These are phyloP conservation scores for Xylariomycetidae sp. DNA, from an alignment of 2,329 filamentous ascomycete species.

Conservation along the genomic window DNA sequence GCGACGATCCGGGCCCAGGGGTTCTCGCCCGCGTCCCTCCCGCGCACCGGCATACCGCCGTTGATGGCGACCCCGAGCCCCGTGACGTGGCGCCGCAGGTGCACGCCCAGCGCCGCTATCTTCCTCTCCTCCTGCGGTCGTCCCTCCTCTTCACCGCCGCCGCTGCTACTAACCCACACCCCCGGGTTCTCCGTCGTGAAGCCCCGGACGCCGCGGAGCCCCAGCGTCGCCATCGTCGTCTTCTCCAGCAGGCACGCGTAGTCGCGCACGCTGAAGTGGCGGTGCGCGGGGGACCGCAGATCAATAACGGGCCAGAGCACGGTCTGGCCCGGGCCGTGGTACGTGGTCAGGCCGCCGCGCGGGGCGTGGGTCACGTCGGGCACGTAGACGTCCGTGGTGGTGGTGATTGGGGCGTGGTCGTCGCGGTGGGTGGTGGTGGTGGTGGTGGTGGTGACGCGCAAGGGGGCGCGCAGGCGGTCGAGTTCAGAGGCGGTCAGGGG, in stretches of 20 bases:
- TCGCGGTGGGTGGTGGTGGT: slow-evolving; percentile 18
- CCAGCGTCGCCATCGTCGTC: slow-evolving; percentile 64
- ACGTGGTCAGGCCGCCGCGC: slow-evolving; percentile 89
- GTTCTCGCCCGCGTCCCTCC: slow-evolving; percentile 34
- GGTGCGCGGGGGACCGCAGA: slow-evolving; percentile 55
- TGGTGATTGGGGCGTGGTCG: slow-evolving; percentile 26
- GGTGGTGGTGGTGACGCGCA: slow-evolving; percentile 20
- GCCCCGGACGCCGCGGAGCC: slow-evolving; percentile 54
- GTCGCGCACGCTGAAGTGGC: slow-evolving; percentile 60
- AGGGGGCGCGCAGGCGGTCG: slow-evolving; percentile 36
- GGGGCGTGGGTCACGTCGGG: slow-evolving; percentile 66
- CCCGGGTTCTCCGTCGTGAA: slow-evolving; percentile 73
- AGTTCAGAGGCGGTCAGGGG: slow-evolving; percentile 43
- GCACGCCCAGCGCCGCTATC: slow-evolving; percentile 89
- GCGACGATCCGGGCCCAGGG: slow-evolving; percentile 74
- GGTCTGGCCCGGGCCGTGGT: slow-evolving; percentile 90
- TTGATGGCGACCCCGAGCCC: slow-evolving; percentile 83
- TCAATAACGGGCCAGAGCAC: slow-evolving; percentile 93
- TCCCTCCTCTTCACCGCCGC: not conserved
- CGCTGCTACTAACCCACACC: slow-evolving; percentile 59
- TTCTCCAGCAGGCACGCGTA: slow-evolving; percentile 79
- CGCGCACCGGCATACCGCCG: slow-evolving; percentile 54
- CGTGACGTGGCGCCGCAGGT: slow-evolving; percentile 77
- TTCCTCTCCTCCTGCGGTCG: slow-evolving; percentile 51
- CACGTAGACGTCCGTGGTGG: slow-evolving; percentile 50